Evolutionary conservation across 1,284 basidiomycete genomes (phyloP).

Genomic region (Ustilago nuda): DNA sequence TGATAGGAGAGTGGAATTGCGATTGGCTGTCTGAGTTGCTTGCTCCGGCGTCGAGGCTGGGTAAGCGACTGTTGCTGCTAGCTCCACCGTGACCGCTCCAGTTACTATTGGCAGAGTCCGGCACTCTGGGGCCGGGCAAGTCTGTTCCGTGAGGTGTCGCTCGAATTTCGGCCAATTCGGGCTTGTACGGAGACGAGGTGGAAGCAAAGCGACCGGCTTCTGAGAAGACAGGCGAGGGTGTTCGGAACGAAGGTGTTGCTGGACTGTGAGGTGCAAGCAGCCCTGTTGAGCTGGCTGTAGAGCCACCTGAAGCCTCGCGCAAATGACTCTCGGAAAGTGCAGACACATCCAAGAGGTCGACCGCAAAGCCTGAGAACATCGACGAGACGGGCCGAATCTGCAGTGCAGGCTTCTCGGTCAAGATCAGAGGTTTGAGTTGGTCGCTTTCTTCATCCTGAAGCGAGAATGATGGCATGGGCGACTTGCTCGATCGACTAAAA

Average conservation of each 20-base stretch:
- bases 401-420: slow-evolving; percentile 47
- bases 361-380: slow-evolving; percentile 57
- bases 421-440: slow-evolving; percentile 18
- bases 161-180: slow-evolving; percentile 34
- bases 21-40: slow-evolving; percentile 44
- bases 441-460: slow-evolving; percentile 35
- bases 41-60: slow-evolving; percentile 41
- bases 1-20: slow-evolving; percentile 41
- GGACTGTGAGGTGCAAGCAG: slow-evolving; percentile 45
- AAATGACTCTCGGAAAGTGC: slow-evolving; percentile 35
- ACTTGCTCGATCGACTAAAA: slow-evolving; percentile 19
- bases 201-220: slow-evolving; percentile 16
- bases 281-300: slow-evolving; percentile 28
- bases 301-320: slow-evolving; percentile 24
- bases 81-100: slow-evolving; percentile 31
- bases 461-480: slow-evolving; percentile 51
- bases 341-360: slow-evolving; percentile 53
- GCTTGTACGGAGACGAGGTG: slow-evolving; percentile 16
- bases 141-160: slow-evolving; percentile 32
- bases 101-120: slow-evolving; percentile 43
- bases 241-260: slow-evolving; percentile 24
- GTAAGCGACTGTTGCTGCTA: slow-evolving; percentile 24
- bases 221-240: slow-evolving; percentile 23
- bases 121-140: slow-evolving; percentile 38
- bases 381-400: slow-evolving; percentile 56